Conservation (phyloP, 257 asterid species). For the Solanum medicagineum region DNA sequence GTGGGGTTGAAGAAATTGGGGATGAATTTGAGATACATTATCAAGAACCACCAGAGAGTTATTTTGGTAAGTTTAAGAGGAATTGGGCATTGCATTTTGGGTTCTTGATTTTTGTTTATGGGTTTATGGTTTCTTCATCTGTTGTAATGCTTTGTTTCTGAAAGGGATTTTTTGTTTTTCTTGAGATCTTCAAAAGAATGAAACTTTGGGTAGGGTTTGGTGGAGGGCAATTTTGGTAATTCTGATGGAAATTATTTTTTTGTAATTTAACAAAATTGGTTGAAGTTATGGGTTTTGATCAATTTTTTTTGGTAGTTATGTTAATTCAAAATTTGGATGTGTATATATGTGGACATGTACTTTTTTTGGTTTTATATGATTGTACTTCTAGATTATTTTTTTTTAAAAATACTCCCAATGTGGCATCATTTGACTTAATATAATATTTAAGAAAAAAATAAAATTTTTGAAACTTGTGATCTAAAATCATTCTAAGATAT, state of each 20-base stretch:
- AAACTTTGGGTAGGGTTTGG: background rate
- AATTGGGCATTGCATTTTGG: conserved; percentile 91
- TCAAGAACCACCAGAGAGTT: conserved; percentile 92
- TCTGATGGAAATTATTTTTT: background rate
- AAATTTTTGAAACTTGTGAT: too few species aligned
- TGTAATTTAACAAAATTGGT: background rate
- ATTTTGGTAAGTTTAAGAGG: conserved; percentile 87
- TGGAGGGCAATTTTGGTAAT: background rate
- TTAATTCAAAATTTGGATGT: background rate
- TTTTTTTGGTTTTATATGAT: background rate
- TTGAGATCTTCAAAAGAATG: background rate
- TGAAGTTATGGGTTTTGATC: background rate
- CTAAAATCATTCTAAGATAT: too few species aligned
- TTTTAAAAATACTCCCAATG: accelerated
- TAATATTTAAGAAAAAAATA: too few species aligned
- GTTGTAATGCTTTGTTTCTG: conserved; percentile 74
- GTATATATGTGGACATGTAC: background rate
- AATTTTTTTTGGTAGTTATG: background rate
- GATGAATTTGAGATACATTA: conserved; percentile 62
- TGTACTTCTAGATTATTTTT: background rate
- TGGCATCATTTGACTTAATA: too few species aligned
- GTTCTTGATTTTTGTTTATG: conserved; percentile 70
- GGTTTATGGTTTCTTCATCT: conserved; percentile 77
- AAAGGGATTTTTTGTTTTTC: background rate
- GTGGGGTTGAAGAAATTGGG: conserved; percentile 25